phyloP scores from a whole-genome alignment of 1,284 basidiomycete genomes.

The Apiotrichum sp. region DNA sequence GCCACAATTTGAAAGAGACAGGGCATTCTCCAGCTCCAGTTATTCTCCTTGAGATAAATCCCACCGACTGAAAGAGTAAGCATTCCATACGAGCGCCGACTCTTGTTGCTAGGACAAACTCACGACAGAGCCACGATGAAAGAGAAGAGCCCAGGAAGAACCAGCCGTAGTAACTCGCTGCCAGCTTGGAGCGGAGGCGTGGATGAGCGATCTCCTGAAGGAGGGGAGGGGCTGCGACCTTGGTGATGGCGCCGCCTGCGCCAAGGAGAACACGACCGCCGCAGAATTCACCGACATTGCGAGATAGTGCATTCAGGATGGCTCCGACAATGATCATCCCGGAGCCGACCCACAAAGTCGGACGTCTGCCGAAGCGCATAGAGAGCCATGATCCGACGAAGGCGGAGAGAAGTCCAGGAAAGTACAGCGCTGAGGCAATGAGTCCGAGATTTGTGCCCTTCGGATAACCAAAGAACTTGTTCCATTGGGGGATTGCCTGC shows the following conservation, averaged over 20 bases:
- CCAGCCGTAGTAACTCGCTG: constrained; percentile 20
- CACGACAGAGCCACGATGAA: constrained; percentile 17
- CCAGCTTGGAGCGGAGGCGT: constrained; percentile 13
- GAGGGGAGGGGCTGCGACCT: constrained; percentile 20
- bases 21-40: constrained; percentile 24
- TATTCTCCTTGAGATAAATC: constrained; percentile 19
- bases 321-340: constrained; percentile 20
- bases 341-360: constrained; percentile 23
- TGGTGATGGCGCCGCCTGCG: constrained; percentile 26
- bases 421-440: constrained; percentile 22
- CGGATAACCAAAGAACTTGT: constrained; percentile 25
- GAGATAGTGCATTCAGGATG: constrained; percentile 17
- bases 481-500: constrained; percentile 23
- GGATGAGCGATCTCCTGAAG: constrained; percentile 26
- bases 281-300: constrained; percentile 14
- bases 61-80: constrained; percentile 11
- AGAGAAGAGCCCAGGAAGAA: constrained; percentile 23
- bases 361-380: constrained; percentile 17
- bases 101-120: neutral
- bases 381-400: constrained; percentile 24
- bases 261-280: constrained; percentile 24
- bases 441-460: constrained; percentile 22
- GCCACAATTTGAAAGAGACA: constrained; percentile 9
- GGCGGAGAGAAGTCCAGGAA: constrained; percentile 23
- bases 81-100: neutral